A percentile compares a stretch with the other conserved stretches of the same genome.
Evolutionary conservation across 306 rosid genomes (phyloP).

Genomic region (Benincasa hispida): DNA sequence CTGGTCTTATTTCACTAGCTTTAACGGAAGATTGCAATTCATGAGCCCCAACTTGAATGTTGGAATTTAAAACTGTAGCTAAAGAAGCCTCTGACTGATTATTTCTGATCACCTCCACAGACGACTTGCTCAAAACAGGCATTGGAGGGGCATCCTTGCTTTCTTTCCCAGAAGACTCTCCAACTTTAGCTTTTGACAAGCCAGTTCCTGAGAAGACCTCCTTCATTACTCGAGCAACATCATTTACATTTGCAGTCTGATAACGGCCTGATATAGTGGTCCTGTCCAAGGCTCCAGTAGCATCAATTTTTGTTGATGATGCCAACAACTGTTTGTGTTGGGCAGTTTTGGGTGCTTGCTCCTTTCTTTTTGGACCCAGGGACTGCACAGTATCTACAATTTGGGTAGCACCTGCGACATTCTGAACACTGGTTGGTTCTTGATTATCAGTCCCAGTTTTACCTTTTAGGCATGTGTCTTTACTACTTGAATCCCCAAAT

Average conservation of each 20-base stretch:
- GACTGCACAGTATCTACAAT: conserved; percentile 31
- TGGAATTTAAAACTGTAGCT: conserved; percentile 13
- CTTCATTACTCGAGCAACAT: conserved; percentile 98
- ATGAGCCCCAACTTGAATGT: conserved; percentile 8
- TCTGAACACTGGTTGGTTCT: conserved; percentile 30
- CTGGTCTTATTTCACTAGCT: conserved; percentile 11
- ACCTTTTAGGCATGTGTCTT: conserved; percentile 22
- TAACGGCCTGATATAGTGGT: conserved; percentile 47
- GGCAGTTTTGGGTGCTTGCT: conserved; percentile 33
- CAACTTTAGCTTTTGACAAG: conserved; percentile 44
- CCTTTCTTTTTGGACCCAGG: conserved; percentile 60
- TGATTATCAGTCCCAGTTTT: conserved; percentile 33
- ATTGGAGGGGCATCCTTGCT: conserved; percentile 24
- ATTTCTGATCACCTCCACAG: conserved; percentile 20
- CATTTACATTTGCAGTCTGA: conserved; percentile 63
- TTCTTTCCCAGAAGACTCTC: conserved; percentile 41
- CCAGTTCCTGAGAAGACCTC: conserved; percentile 90
- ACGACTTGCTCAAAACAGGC: conserved; percentile 25
- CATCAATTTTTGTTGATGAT: conserved; percentile 34
- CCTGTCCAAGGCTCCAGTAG: conserved; percentile 52
- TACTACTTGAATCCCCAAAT: conserved; percentile 33
- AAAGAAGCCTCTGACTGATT: conserved; percentile 22
- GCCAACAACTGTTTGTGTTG: conserved; percentile 47
- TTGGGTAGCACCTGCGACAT: conserved; percentile 30
- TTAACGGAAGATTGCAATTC: conserved; percentile 17